phyloP scores from a whole-genome alignment of 2,329 filamentous ascomycete species.

The Xylaria sp. region DNA sequence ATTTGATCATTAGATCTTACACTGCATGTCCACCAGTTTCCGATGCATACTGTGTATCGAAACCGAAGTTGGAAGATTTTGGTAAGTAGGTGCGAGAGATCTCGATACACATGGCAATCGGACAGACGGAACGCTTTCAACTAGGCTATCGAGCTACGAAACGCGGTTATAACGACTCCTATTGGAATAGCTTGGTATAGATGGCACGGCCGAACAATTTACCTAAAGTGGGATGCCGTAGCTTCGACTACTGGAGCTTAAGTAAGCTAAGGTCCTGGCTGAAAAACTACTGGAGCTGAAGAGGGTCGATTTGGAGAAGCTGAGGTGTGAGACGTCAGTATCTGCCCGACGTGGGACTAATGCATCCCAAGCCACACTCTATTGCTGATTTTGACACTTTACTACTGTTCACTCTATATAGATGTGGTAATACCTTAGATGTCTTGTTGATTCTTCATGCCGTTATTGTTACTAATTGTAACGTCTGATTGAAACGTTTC shows the following conservation, averaged over 20 bases:
- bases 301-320: neutral
- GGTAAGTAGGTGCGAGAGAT: too few species aligned
- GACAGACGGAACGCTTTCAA: too few species aligned
- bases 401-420: too few species aligned
- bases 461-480: neutral
- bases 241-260: neutral
- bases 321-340: neutral
- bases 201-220: neutral
- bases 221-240: neutral
- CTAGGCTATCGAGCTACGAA: too few species aligned
- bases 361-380: neutral
- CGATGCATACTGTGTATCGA: too few species aligned
- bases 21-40: too few species aligned
- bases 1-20: too few species aligned
- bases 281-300: neutral
- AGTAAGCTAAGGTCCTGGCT: neutral
- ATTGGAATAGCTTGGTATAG: neutral
- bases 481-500: conserved; percentile 9
- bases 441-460: too few species aligned
- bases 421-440: too few species aligned
- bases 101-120: too few species aligned
- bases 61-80: too few species aligned
- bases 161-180: neutral
- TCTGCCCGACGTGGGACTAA: neutral
- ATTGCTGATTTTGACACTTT: neutral